These are phyloP conservation scores for Pseudocercospora crystallina DNA, from an alignment of 2,329 filamentous ascomycete genomes.

Conservation along the genomic window DNA sequence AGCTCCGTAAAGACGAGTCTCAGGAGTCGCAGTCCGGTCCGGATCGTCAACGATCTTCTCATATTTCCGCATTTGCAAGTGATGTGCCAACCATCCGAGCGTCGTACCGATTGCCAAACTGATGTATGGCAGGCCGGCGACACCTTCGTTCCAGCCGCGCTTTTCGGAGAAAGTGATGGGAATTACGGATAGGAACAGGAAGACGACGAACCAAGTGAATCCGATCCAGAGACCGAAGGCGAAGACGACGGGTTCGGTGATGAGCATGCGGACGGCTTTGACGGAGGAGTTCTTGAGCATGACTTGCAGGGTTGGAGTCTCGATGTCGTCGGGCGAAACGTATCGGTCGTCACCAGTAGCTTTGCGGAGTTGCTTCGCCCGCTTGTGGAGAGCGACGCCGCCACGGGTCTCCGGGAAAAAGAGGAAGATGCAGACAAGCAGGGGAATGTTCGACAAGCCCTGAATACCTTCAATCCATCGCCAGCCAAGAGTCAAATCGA, in stretches of 20 bases:
- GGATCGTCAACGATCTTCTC: constrained; percentile 41
- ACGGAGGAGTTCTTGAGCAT: constrained; percentile 52
- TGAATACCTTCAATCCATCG: constrained; percentile 57
- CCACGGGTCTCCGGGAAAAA: constrained; percentile 51
- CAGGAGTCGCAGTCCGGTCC: constrained; percentile 41
- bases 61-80: constrained; percentile 54
- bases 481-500: constrained; percentile 55
- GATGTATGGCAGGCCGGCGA: constrained; percentile 53
- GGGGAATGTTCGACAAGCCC: constrained; percentile 52
- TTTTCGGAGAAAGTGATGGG: constrained; percentile 54
- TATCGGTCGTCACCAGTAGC: constrained; percentile 52
- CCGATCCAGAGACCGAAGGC: constrained; percentile 54
- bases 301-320: constrained; percentile 49
- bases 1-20: constrained; percentile 51
- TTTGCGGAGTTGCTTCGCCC: constrained; percentile 50
- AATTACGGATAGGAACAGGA: constrained; percentile 55
- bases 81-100: constrained; percentile 50
- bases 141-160: constrained; percentile 53
- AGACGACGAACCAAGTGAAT: constrained; percentile 56
- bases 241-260: constrained; percentile 52
- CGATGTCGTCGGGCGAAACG: constrained; percentile 52
- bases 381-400: constrained; percentile 49
- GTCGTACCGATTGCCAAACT: constrained; percentile 51
- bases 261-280: constrained; percentile 52
- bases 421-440: constrained; percentile 45